Base-by-base conservation (phyloP, 2,329 filamentous ascomycete genomes). In the Arthrocladium fulminans region DNA sequence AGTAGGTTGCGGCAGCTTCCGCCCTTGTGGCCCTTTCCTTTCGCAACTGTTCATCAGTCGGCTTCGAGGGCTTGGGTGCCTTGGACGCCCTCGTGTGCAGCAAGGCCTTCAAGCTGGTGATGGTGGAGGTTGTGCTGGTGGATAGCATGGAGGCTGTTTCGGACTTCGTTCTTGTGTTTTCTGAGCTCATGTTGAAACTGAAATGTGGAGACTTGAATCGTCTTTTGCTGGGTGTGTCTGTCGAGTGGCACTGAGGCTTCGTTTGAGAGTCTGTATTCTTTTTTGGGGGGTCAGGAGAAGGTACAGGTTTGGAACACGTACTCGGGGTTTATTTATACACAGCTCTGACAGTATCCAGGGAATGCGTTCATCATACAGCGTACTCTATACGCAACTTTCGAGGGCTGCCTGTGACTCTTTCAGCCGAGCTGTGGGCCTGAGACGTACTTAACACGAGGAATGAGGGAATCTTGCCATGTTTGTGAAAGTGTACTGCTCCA, bases 101-200 rank as follows among this genome's bases (percentile, higher is more conserved):
- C 13, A 59, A 44, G 3, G 52, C 38, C 51, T 55, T 58, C 17
- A 58, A 45, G 30, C 54, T 57, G 30, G 56, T 56, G 41, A 55
- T 42, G 27, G 56, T 56, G 8, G 54, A 57, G 4, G 17, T 29
- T 20, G 44, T 47, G 34, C 32, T 25, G 3, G 56, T 58, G 30
- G 52, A 57, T 7, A 42, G 46, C 20, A 57, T 45, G 8, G 56
- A 58, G 4, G 56, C 49, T 6, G 53, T 43, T 15, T 59, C 57
- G 32, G 46, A 23, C 27, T 30, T 35, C 32, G 17, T 35, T 9
- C 10, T 8, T 35, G 6, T 9, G 10, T 35, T 35, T 35, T 35
- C 13, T n/a, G 13, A 8, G 32, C n/a, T n/a, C 32, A 35, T 35
- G 32, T 9, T 35, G n/a, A 5, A n/a, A 35, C 10, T 9, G 27